Conservation (phyloP, 2,329 filamentous ascomycete genomes). For the Hypoxylon sp. region DNA sequence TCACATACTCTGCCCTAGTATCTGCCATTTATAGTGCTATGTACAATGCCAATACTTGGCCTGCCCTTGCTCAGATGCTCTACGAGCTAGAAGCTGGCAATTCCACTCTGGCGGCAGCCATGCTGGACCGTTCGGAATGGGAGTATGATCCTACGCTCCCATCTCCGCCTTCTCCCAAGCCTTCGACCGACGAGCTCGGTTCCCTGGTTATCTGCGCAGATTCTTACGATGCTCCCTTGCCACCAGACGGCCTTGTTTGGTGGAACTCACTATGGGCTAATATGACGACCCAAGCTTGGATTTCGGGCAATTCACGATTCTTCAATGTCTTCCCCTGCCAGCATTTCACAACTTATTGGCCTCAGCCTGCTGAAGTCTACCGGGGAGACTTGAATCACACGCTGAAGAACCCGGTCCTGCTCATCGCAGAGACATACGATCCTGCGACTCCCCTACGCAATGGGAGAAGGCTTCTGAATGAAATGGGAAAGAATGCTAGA, state of each 20-base stretch:
- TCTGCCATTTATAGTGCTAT: slow-evolving; percentile 59
- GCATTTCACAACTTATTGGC: slow-evolving; percentile 63
- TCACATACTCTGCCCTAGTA: slow-evolving; percentile 64
- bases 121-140: slow-evolving; percentile 59
- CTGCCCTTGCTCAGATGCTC: slow-evolving; percentile 59
- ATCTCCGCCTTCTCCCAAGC: slow-evolving; percentile 49
- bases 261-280: slow-evolving; percentile 64
- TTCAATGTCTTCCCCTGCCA: slow-evolving; percentile 63
- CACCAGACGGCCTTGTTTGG: slow-evolving; percentile 59
- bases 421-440: slow-evolving; percentile 66
- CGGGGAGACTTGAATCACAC: slow-evolving; percentile 62
- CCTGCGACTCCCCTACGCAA: slow-evolving; percentile 66
- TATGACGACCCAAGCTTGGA: slow-evolving; percentile 63
- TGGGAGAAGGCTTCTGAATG: slow-evolving; percentile 59
- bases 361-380: slow-evolving; percentile 62
- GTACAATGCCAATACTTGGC: slow-evolving; percentile 63
- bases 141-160: slow-evolving; percentile 60
- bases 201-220: slow-evolving; percentile 64
- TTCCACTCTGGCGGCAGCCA: slow-evolving; percentile 58
- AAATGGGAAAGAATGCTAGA: slow-evolving; percentile 65
- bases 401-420: slow-evolving; percentile 61
- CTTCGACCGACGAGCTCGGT: slow-evolving; percentile 59
- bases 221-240: slow-evolving; percentile 60
- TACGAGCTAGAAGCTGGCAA: slow-evolving; percentile 63
- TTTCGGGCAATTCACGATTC: slow-evolving; percentile 65